Conservation (phyloP, 2,329 filamentous ascomycete species). For the Pseudopyrenochaeta lycopersici region DNA sequence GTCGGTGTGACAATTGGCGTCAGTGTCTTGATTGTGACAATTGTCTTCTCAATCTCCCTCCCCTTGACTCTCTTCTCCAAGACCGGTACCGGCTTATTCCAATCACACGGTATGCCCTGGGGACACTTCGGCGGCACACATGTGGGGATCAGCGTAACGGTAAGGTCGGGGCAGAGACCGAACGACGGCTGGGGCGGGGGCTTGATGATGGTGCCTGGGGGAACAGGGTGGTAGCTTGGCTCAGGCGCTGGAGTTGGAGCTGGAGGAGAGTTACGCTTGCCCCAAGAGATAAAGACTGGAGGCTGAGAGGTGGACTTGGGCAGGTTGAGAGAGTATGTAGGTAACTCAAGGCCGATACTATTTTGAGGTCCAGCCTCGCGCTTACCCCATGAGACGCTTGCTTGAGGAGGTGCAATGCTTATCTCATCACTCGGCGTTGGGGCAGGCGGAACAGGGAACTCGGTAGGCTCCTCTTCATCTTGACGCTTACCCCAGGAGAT, state of each 20-base stretch:
- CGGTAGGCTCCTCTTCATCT: conserved; percentile 5
- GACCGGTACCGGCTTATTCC: conserved; percentile 7
- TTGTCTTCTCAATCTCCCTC: conserved; percentile 12
- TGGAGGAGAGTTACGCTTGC: conserved; percentile 12
- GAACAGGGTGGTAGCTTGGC: conserved; percentile 3
- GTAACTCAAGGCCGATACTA: conserved; percentile 3
- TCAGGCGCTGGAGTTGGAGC: conserved; percentile 9
- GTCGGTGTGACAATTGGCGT: background rate
- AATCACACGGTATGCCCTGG: conserved; percentile 20
- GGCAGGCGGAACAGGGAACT: conserved; percentile 2
- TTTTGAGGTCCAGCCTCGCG: conserved; percentile 7
- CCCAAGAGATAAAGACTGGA: conserved; percentile 17
- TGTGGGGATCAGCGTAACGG: conserved; percentile 13
- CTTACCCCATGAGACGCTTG: conserved; percentile 25
- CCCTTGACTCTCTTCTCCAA: conserved; percentile 10
- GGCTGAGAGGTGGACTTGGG: background rate
- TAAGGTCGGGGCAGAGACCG: conserved; percentile 16
- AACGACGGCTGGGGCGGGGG: background rate
- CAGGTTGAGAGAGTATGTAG: background rate
- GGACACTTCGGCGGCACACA: conserved; percentile 30
- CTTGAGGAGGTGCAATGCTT: conserved; percentile 18
- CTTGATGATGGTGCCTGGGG: conserved; percentile 16
- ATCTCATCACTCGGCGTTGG: conserved; percentile 17
- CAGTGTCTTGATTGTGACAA: conserved; percentile 9
- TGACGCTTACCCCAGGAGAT: conserved; percentile 26